These are phyloP conservation scores for Talaromyces piceae DNA, from an alignment of 2,329 filamentous ascomycete genomes.

Conservation along the genomic window DNA sequence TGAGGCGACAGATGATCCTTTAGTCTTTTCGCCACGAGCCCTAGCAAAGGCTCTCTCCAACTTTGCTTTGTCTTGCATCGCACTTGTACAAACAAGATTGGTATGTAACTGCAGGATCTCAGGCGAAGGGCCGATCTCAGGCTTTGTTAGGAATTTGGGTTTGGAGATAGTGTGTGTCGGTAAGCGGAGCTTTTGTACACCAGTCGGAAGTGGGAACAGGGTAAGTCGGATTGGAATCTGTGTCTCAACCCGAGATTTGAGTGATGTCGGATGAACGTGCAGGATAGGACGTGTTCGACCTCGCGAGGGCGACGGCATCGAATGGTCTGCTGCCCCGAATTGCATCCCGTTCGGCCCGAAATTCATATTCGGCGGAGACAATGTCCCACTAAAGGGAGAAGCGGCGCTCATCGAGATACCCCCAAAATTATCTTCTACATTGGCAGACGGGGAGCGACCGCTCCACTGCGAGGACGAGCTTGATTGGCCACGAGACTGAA, in stretches of 20 bases:
- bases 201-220: slow-evolving; percentile 64
- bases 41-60: slow-evolving; percentile 59
- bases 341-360: slow-evolving; percentile 26
- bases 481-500: slow-evolving; percentile 25
- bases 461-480: slow-evolving; percentile 32
- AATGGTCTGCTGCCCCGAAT: slow-evolving; percentile 28
- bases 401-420: slow-evolving; percentile 39
- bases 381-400: slow-evolving; percentile 32
- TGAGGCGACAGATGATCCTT: slow-evolving; percentile 31
- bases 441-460: slow-evolving; percentile 36
- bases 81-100: slow-evolving; percentile 83
- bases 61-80: slow-evolving; percentile 67
- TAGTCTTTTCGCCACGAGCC: slow-evolving; percentile 37
- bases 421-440: slow-evolving; percentile 39
- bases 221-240: slow-evolving; percentile 86
- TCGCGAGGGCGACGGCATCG: slow-evolving; percentile 5
- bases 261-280: slow-evolving; percentile 58
- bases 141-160: slow-evolving; percentile 77
- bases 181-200: slow-evolving; percentile 73
- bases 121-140: slow-evolving; percentile 54
- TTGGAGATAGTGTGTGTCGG: slow-evolving; percentile 90
- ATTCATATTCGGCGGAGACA: slow-evolving; percentile 29
- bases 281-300: slow-evolving; percentile 39
- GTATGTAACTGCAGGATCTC: slow-evolving; percentile 75
- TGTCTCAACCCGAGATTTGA: slow-evolving; percentile 91